Evolutionary conservation across 805 yeast species (phyloP).

Genomic region (Ogataea ramenticola): DNA sequence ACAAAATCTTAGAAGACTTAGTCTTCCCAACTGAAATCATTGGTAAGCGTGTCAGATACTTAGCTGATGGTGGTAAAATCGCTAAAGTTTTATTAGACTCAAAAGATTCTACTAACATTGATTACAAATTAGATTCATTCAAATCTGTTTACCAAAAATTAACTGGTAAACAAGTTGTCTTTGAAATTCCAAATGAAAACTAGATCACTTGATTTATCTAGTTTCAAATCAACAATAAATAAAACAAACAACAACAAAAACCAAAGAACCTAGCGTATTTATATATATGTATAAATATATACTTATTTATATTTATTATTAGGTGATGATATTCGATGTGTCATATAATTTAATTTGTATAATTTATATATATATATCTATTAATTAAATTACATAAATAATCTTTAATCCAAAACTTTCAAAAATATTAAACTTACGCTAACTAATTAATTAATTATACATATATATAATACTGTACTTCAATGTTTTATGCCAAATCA

Average conservation of each 20-base stretch:
- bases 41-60: conserved; percentile 99
- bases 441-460: too few species aligned
- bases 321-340: too few species aligned
- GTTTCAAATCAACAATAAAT: not conserved
- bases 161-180: conserved; percentile 99
- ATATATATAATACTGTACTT: too few species aligned
- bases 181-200: conserved; percentile 74
- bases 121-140: conserved; percentile 99
- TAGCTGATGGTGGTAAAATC: conserved; percentile 97
- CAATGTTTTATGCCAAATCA: too few species aligned
- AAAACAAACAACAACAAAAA: not conserved
- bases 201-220: conserved; percentile 18
- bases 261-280: not conserved
- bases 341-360: not conserved
- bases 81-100: conserved; percentile 97
- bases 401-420: not conserved
- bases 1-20: conserved; percentile 96
- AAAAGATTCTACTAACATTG: conserved; percentile 94
- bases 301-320: too few species aligned
- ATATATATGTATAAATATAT: too few species aligned
- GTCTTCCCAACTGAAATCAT: conserved; percentile 99
- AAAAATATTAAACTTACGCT: too few species aligned
- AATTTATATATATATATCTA: too few species aligned
- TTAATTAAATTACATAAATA: not conserved
- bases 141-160: conserved; percentile 96